Evolutionary conservation across 306 rosid genomes (phyloP), one percentile per base, ranked within the genome.

Genomic region (Herpetospermum pedunculosum): DNA sequence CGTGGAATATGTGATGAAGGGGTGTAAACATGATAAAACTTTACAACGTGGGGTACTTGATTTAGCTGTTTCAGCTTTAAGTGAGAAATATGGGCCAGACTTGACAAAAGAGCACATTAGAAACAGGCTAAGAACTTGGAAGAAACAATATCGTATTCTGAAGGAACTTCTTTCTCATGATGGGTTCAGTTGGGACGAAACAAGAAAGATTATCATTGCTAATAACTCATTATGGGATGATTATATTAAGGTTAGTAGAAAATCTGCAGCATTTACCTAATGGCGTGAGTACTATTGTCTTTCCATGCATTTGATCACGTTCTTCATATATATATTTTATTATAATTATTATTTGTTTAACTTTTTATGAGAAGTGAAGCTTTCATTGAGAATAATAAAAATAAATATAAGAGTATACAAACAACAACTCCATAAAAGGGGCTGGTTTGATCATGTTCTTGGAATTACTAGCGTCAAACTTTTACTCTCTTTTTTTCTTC

Each of bases 161-260:
- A 82, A 80, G 80, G 84, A 86, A 76, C 21, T 86, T 60, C 76
- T 84, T 48, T 77, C 80, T 68, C 83, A 81, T 82, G 28, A 68
- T 73, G 85, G 86, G 75, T 86, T 86, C 77, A 77, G 60, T 76
- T 86, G 90, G 90, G 90, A 86, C 63, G 82, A 70, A 82, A 77
- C 80, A 32, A 75, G 59, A 79, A 86, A 86, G 84, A 77, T 82
- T 78, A 49, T 86, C 44, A 37, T 55, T 73, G 90, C 86, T 55
- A 73, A 70, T 76, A 80, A 81, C 71, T 79, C 86, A 54, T 79
- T 85, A 70, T 86, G 90, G 90, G 76, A 55, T 82, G 80, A 78
- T 53, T 82, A 81, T 75, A 76, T 86, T 74, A 82, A 75, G 87
- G 90, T 86, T 71, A 68, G 84, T 54, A 30, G 47, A 38, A 62